These are phyloP conservation scores for Castanopsis chinensis DNA, from an alignment of 306 rosid genomes.

Conservation along the genomic window DNA sequence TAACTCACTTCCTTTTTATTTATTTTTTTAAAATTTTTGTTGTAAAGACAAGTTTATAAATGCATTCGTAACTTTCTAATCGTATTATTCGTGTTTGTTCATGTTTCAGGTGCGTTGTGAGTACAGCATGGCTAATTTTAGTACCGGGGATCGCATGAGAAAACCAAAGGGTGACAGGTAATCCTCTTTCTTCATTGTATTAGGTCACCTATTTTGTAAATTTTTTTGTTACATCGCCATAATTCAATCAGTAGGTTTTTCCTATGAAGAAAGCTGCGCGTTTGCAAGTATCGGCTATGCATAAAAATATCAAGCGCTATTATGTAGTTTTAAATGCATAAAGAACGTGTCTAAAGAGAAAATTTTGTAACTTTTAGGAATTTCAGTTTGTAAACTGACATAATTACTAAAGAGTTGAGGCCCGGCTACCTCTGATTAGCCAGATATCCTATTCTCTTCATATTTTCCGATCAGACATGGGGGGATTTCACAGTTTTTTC, in stretches of 20 bases:
- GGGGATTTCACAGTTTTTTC: too few species aligned
- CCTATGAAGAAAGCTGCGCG: background rate
- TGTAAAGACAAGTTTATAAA: background rate
- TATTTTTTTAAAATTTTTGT: background rate
- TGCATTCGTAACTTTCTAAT: background rate
- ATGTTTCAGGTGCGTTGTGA: constrained; percentile 73
- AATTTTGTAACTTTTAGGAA: background rate
- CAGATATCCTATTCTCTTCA: too few species aligned
- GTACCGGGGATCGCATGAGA: constrained; percentile 91
- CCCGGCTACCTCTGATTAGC: too few species aligned
- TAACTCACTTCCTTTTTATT: constrained; percentile 1
- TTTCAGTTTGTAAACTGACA: too few species aligned
- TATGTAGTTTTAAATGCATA: background rate
- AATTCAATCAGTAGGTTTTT: background rate
- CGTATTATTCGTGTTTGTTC: constrained; percentile 3
- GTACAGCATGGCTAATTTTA: constrained; percentile 90
- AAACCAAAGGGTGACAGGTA: constrained; percentile 92
- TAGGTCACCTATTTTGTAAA: background rate
- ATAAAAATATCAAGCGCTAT: background rate
- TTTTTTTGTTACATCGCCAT: too few species aligned
- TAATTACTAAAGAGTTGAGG: too few species aligned
- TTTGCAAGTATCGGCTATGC: background rate
- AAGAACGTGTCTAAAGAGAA: background rate
- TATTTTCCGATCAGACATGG: too few species aligned
- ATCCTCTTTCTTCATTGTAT: background rate